Base-by-base conservation (phyloP, 2,329 filamentous ascomycete species). In the Emericellopsis atlantica region DNA sequence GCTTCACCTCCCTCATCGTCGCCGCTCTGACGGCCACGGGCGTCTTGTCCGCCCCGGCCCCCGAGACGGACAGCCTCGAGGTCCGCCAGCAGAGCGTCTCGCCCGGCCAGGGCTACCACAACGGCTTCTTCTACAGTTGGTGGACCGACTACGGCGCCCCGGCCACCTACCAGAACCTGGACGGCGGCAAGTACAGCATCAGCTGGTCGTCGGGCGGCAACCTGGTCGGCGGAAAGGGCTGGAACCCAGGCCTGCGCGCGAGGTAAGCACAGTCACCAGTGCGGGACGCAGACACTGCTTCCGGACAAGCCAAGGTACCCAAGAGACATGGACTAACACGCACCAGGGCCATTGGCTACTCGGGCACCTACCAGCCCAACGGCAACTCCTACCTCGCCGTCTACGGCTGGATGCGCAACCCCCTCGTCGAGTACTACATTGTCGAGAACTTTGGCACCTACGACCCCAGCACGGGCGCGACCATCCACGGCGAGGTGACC, bases 221-320 rank as follows among this genome's bases (percentile, higher is more conserved):
- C 60, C 69, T 74, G 36, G 71, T 75, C 26, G 70, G 61, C 43
- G 74, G 74, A 26, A 77, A 76, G 56, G 74, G 74, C 32, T 77
- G 73, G 72, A 66, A 66, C 42, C 65, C 71, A 15, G 73, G 72
- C 16, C 16, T 34, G 41, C 59, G 54, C 43, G 26, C 26, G 26
- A 61, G 67, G 69, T 75, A 62, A 44, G 57, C 45, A 31, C 26
- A 3, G 12, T 29, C 9, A 6, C 10, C 6, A 26, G 24, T 6
- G 24, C 6, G 24, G n/a, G n/a, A n/a, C n/a, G n/a, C n/a, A n/a
- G n/a, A n/a, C n/a, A n/a, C n/a, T n/a, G n/a, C n/a, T n/a, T n/a
- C n/a, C n/a, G n/a, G n/a, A n/a, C n/a, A n/a, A n/a, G n/a, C n/a
- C n/a, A n/a, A n/a, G n/a, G n/a, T n/a, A n/a, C n/a, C n/a, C n/a